Evolutionary conservation across 2,329 filamentous ascomycete genomes (phyloP).

Genomic region (Scortechinia acanthostroma): DNA sequence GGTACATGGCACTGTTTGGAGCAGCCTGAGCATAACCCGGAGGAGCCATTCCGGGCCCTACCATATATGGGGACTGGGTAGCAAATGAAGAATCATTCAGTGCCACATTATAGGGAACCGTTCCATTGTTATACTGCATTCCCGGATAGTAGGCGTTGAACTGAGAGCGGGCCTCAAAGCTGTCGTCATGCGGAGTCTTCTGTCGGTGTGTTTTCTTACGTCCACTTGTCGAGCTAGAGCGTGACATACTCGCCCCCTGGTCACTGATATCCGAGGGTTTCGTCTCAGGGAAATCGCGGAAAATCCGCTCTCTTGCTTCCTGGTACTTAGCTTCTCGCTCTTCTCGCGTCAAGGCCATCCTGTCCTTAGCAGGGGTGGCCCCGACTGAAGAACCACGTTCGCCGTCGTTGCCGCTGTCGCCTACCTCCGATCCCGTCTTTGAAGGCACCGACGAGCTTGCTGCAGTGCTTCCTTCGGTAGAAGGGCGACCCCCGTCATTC

Average conservation of each 20-base stretch:
- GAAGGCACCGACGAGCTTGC: constrained; percentile 24
- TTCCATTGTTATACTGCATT: background rate
- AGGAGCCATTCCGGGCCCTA: background rate
- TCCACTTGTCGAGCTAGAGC: constrained; percentile 51
- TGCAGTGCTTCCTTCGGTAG: constrained; percentile 30
- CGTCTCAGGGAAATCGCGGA: constrained; percentile 44
- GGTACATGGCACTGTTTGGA: background rate
- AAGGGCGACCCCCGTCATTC: constrained; percentile 27
- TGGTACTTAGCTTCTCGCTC: constrained; percentile 59
- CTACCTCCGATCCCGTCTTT: constrained; percentile 48
- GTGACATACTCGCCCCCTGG: constrained; percentile 45
- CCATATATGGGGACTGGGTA: background rate
- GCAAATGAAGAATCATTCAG: background rate
- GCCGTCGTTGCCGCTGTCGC: constrained; percentile 8
- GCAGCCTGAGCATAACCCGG: background rate
- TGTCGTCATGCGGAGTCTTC: constrained; percentile 15
- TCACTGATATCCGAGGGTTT: constrained; percentile 30
- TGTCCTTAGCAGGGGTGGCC: constrained; percentile 32
- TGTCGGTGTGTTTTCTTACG: constrained; percentile 46
- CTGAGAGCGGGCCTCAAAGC: constrained; percentile 43
- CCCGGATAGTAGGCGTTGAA: constrained; percentile 22
- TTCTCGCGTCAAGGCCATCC: constrained; percentile 45
- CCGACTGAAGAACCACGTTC: background rate
- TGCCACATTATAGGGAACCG: background rate
- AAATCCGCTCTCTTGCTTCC: constrained; percentile 53